A percentile compares a stretch with the other conserved stretches of the same genome.
Evolutionary conservation across 495 filamentous ascomycete genomes (phyloP).

Genomic region (Pyronema omphalodes): DNA sequence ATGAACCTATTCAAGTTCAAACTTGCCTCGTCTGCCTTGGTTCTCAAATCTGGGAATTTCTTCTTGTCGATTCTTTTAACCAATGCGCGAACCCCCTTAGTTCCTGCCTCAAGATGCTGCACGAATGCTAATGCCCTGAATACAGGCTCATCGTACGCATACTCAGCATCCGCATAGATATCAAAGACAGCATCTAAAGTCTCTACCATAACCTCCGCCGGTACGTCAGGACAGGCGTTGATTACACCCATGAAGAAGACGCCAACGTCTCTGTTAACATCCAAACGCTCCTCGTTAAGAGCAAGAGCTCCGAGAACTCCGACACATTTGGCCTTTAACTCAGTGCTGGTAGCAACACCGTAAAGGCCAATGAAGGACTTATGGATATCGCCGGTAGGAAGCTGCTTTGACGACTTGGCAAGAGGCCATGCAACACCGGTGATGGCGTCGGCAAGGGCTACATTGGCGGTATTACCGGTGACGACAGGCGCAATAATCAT

Average conservation of each 20-base stretch:
- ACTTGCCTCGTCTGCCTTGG: conserved; percentile 36
- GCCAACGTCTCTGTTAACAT: conserved; percentile 33
- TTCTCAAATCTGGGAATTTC: conserved; percentile 32
- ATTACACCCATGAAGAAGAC: conserved; percentile 39
- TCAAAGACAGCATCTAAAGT: conserved; percentile 43
- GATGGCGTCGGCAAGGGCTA: conserved; percentile 37
- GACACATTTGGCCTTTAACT: conserved; percentile 41
- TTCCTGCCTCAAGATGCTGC: conserved; percentile 34
- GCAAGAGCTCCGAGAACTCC: conserved; percentile 42
- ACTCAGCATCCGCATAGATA: conserved; percentile 40
- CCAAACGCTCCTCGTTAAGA: conserved; percentile 26
- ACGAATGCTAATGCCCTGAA: conserved; percentile 43
- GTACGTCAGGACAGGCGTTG: conserved; percentile 27
- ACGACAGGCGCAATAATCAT: conserved; percentile 34
- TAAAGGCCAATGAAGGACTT: conserved; percentile 43
- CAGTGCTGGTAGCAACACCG: conserved; percentile 28
- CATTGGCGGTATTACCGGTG: conserved; percentile 37
- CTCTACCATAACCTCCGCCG: conserved; percentile 35
- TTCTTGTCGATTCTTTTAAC: conserved; percentile 40
- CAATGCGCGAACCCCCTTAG: conserved; percentile 33
- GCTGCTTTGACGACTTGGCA: conserved; percentile 32
- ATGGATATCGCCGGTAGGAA: conserved; percentile 30
- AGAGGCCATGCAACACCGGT: conserved; percentile 45
- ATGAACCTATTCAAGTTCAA: conserved; percentile 41
- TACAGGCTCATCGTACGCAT: conserved; percentile 36